A percentile compares a stretch with the other conserved stretches of the same genome.
Evolutionary conservation across 2,329 filamentous ascomycete species (phyloP).

Genomic region (Fusarium musae): DNA sequence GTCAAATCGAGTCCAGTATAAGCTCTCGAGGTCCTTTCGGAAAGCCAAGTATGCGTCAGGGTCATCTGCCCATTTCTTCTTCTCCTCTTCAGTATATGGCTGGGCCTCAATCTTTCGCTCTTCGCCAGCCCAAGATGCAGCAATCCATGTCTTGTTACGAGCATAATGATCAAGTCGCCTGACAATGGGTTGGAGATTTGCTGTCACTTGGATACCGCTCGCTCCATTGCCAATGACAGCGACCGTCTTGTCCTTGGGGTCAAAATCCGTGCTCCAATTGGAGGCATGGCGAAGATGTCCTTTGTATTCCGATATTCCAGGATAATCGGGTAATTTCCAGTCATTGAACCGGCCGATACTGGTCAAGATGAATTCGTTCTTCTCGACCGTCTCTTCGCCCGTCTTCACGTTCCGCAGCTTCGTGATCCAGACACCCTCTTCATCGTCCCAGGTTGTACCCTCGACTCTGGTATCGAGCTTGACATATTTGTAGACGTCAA

Average conservation of each 20-base stretch:
- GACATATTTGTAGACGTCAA: conserved; percentile 70
- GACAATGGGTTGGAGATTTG: conserved; percentile 62
- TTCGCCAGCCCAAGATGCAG: conserved; percentile 68
- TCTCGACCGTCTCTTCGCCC: conserved; percentile 54
- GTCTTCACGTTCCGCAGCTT: conserved; percentile 55
- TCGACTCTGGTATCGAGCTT: conserved; percentile 67
- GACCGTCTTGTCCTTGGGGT: conserved; percentile 61
- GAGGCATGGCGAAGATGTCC: conserved; percentile 69
- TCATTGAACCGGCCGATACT: conserved; percentile 74
- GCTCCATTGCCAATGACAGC: conserved; percentile 73
- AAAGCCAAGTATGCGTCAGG: conserved; percentile 69
- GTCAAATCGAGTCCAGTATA: conserved; percentile 70
- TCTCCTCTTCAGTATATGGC: conserved; percentile 64
- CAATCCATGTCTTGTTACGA: conserved; percentile 74
- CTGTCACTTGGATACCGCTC: conserved; percentile 67
- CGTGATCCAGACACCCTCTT: conserved; percentile 65
- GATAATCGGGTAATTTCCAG: conserved; percentile 71
- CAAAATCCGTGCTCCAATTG: conserved; percentile 65
- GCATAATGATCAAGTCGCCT: conserved; percentile 71
- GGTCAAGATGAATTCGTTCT: conserved; percentile 70
- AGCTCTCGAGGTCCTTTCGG: conserved; percentile 66
- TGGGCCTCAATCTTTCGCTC: conserved; percentile 67
- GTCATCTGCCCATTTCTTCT: conserved; percentile 65
- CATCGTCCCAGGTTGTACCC: conserved; percentile 65
- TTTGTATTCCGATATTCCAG: conserved; percentile 65